Evolutionary conservation across 495 filamentous ascomycete species (phyloP).

Genomic region (Penicillium roqueforti): DNA sequence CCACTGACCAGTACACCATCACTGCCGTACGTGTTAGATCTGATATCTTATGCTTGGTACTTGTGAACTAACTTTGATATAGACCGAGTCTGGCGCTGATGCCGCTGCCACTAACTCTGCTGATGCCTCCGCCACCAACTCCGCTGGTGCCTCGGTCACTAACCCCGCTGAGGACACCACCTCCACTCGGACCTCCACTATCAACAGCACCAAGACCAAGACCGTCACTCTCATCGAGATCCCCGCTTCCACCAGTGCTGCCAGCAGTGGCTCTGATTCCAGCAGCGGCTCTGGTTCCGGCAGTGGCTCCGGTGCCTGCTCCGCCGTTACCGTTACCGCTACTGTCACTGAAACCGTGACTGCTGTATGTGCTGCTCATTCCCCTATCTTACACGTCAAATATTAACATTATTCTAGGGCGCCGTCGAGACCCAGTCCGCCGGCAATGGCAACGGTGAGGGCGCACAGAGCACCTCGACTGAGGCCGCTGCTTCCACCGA

Average conservation of each 20-base stretch:
- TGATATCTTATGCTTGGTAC: neutral
- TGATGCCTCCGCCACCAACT: constrained; percentile 4
- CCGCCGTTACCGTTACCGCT: constrained; percentile 24
- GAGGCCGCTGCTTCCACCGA: constrained; percentile 4
- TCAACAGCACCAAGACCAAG: constrained; percentile 27
- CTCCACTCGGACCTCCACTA: constrained; percentile 18
- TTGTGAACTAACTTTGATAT: constrained; percentile 12
- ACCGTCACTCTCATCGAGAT: constrained; percentile 30
- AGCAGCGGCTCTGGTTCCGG: constrained; percentile 18
- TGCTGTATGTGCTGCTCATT: constrained; percentile 16
- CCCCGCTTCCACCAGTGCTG: constrained; percentile 16
- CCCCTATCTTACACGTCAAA: neutral
- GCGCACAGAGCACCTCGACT: constrained; percentile 13
- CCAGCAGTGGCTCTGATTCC: constrained; percentile 9
- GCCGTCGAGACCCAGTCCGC: constrained; percentile 12
- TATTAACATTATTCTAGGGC: constrained; percentile 11
- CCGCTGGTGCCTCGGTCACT: constrained; percentile 1
- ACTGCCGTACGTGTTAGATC: constrained; percentile 31
- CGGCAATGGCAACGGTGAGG: constrained; percentile 8
- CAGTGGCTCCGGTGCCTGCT: constrained; percentile 17
- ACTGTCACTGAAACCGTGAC: constrained; percentile 28
- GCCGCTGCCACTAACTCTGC: constrained; percentile 3
- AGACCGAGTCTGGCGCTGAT: constrained; percentile 10
- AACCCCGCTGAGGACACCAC: constrained; percentile 8
- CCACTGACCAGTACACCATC: constrained; percentile 36